A percentile compares a stretch with the other conserved stretches of the same genome.
These are phyloP conservation scores for Corylus americana DNA, from an alignment of 306 rosid species.

Conservation along the genomic window DNA sequence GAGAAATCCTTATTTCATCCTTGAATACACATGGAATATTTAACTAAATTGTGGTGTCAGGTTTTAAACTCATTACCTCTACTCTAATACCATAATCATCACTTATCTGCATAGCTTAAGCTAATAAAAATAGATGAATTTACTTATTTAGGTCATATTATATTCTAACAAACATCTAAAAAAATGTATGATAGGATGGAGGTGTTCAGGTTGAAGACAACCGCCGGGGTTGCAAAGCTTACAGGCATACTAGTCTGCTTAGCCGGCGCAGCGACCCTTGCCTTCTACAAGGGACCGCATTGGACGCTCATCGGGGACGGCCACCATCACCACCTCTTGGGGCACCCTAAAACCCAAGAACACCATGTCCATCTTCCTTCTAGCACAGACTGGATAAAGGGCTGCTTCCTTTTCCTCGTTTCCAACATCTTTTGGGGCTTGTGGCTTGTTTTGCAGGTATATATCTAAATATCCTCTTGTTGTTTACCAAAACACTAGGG, in stretches of 20 bases:
- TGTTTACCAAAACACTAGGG: neutral
- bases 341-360: slow-evolving; percentile 27
- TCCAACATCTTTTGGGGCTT: slow-evolving; percentile 68
- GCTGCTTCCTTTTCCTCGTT: slow-evolving; percentile 78
- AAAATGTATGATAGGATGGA: slow-evolving; percentile 51
- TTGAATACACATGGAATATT: no score
- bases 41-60: no score
- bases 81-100: no score
- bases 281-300: slow-evolving; percentile 76
- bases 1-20: no score
- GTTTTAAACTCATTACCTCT: no score
- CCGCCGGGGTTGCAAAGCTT: slow-evolving; percentile 64
- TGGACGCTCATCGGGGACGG: slow-evolving; percentile 30
- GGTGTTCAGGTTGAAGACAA: slow-evolving; percentile 52
- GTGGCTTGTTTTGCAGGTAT: slow-evolving; percentile 86
- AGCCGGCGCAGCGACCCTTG: slow-evolving; percentile 63
- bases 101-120: no score
- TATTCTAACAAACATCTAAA: no score
- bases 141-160: no score
- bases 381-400: slow-evolving; percentile 63
- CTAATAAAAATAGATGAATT: no score
- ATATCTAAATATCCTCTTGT: neutral
- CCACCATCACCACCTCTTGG: slow-evolving; percentile 39
- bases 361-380: slow-evolving; percentile 26
- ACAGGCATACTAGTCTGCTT: slow-evolving; percentile 60